A percentile compares a stretch with the other conserved stretches of the same genome.
phyloP scores from a whole-genome alignment of 805 yeast species.

The Candida caryicola region DNA sequence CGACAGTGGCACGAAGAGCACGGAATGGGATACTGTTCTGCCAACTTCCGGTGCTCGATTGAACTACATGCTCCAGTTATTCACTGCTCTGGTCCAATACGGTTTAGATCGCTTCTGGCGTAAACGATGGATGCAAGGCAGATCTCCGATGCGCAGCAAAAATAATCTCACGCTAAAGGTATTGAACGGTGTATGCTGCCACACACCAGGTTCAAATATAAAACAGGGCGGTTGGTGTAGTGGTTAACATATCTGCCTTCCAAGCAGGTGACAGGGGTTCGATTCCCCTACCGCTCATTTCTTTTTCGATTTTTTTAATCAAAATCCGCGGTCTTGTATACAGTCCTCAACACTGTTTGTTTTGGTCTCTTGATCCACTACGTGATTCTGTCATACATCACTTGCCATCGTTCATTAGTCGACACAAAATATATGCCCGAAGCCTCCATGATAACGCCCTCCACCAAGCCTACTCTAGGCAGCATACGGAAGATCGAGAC shows the following conservation, averaged over 20 bases:
- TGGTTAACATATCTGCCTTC: constrained; percentile 91
- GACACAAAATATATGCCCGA: background rate
- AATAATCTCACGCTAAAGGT: too few species aligned
- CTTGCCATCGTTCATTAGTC: too few species aligned
- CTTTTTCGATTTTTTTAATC: constrained; percentile 15
- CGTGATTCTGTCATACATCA: background rate
- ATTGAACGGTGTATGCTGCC: too few species aligned
- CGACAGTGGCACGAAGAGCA: too few species aligned
- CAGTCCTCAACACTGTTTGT: background rate
- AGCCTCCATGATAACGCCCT: background rate
- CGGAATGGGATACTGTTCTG: too few species aligned
- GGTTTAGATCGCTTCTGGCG: too few species aligned
- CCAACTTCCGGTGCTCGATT: too few species aligned
- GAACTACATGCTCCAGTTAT: too few species aligned
- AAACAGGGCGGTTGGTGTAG: constrained; percentile 84
- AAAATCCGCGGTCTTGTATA: background rate
- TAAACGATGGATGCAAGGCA: too few species aligned
- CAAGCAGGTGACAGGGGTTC: constrained; percentile 94
- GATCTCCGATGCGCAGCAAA: too few species aligned
- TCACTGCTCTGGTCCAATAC: too few species aligned
- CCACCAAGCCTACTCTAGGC: constrained; percentile 9
- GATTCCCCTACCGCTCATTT: constrained; percentile 83
- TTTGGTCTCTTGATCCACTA: background rate
- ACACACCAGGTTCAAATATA: too few species aligned
- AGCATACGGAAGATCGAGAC: constrained; percentile 19